A percentile compares a stretch with the other conserved stretches of the same genome.
These are phyloP conservation scores for Kalaharituber pfeilii DNA, from an alignment of 2,329 filamentous ascomycete species.

Conservation along the genomic window DNA sequence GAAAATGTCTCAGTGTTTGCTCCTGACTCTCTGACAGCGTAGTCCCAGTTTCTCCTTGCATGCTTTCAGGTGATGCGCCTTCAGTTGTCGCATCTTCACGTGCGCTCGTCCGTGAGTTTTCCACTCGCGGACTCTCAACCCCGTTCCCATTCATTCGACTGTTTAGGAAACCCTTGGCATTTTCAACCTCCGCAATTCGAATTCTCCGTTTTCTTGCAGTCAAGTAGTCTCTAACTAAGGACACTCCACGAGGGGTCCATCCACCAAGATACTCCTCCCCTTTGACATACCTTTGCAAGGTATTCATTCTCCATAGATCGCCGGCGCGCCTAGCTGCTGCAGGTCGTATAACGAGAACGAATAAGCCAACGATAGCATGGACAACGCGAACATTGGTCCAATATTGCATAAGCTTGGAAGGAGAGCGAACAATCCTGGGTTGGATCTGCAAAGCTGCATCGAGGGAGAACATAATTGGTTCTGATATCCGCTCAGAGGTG, in stretches of 20 bases:
- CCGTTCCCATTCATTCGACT: neutral
- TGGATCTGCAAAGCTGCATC: constrained; percentile 63
- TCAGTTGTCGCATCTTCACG: neutral
- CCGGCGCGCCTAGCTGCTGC: constrained; percentile 79
- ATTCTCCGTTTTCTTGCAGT: constrained; percentile 52
- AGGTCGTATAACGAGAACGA: constrained; percentile 70
- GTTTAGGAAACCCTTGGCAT: constrained; percentile 45
- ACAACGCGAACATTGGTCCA: constrained; percentile 76
- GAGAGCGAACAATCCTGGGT: constrained; percentile 50
- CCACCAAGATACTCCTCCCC: constrained; percentile 72
- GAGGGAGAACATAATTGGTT: constrained; percentile 72
- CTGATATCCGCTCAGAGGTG: constrained; percentile 61
- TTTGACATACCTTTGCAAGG: constrained; percentile 86
- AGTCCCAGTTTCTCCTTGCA: neutral
- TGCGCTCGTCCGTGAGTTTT: neutral
- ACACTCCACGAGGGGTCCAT: constrained; percentile 82
- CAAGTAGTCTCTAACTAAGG: constrained; percentile 77
- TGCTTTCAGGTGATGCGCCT: neutral
- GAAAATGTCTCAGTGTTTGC: constrained; percentile 37
- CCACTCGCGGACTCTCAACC: neutral
- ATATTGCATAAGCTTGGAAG: constrained; percentile 69
- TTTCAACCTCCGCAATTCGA: constrained; percentile 64
- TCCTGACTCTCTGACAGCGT: constrained; percentile 24
- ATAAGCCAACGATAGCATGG: constrained; percentile 70
- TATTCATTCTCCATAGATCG: constrained; percentile 93